Evolutionary conservation across 805 yeast genomes (phyloP).

Genomic region (Myxozyma neotropica): DNA sequence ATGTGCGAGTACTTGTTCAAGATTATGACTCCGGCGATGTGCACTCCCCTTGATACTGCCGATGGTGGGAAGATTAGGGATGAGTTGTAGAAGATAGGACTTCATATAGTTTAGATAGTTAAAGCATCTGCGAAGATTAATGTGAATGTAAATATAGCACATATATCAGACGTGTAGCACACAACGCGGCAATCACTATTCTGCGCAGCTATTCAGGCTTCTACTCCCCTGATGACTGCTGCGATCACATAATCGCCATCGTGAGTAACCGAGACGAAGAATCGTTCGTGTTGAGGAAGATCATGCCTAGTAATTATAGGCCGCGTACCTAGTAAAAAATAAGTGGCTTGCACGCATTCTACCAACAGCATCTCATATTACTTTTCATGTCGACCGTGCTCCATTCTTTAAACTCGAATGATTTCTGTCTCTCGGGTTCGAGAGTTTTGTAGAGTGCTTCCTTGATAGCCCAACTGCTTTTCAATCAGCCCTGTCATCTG

Average conservation of each 20-base stretch:
- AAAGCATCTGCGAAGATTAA: not conserved
- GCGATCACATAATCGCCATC: slow-evolving; percentile 33
- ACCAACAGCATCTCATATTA: not conserved
- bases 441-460: slow-evolving; percentile 33
- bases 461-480: slow-evolving; percentile 31
- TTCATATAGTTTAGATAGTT: not conserved
- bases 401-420: slow-evolving; percentile 31
- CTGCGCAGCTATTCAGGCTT: too few species aligned
- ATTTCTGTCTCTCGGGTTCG: slow-evolving; percentile 18
- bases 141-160: not conserved
- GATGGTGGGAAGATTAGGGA: slow-evolving; percentile 19
- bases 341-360: not conserved
- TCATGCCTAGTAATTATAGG: not conserved
- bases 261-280: slow-evolving; percentile 26
- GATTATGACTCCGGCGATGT: slow-evolving; percentile 41
- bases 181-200: too few species aligned
- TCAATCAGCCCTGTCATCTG: not conserved
- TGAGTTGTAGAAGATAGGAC: slow-evolving; percentile 27
- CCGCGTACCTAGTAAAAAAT: not conserved
- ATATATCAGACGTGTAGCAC: not conserved
- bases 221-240: slow-evolving; percentile 14
- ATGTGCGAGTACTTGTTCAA: slow-evolving; percentile 74
- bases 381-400: slow-evolving; percentile 14
- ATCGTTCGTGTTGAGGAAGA: slow-evolving; percentile 7
- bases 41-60: slow-evolving; percentile 29